These are phyloP conservation scores for Fragaria nilgerrensis DNA, from an alignment of 306 rosid species.

Conservation along the genomic window DNA sequence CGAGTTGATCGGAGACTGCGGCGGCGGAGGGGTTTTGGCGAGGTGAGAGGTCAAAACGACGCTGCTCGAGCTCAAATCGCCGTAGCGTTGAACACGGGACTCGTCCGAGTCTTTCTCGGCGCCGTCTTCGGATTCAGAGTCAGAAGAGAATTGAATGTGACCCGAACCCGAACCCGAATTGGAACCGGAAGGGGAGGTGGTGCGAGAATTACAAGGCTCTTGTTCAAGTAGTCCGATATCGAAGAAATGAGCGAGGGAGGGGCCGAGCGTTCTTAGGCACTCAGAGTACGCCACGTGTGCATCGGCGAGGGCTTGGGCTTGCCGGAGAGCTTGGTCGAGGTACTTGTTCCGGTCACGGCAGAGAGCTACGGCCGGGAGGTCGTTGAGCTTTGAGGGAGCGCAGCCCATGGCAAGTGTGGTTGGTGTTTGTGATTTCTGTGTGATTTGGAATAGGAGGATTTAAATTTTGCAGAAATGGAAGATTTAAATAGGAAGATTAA, in stretches of 20 bases:
- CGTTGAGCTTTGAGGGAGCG: slow-evolving; percentile 57
- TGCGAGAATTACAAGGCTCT: background rate
- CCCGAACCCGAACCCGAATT: slow-evolving; percentile 36
- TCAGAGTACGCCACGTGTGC: slow-evolving; percentile 71
- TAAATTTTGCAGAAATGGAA: background rate
- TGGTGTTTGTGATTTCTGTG: background rate
- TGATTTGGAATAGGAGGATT: background rate
- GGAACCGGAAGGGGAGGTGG: background rate
- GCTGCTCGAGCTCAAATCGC: background rate
- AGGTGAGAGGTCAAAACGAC: background rate
- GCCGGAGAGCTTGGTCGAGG: slow-evolving; percentile 60
- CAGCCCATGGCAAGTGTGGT: slow-evolving; percentile 55
- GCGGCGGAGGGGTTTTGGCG: slow-evolving; percentile 37
- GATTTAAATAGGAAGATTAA: background rate
- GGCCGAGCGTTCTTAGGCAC: slow-evolving; percentile 54
- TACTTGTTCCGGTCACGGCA: slow-evolving; percentile 89
- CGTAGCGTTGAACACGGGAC: background rate
- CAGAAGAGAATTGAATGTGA: slow-evolving; percentile 36
- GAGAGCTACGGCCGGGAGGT: slow-evolving; percentile 67
- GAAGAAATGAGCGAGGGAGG: slow-evolving; percentile 61
- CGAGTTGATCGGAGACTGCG: slow-evolving; percentile 58
- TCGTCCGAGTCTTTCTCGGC: slow-evolving; percentile 27
- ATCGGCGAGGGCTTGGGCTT: slow-evolving; percentile 58
- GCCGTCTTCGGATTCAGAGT: slow-evolving; percentile 31
- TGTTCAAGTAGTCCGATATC: background rate